Conservation (phyloP, 83 land plant species). For the Isoetes engelmannii region DNA sequence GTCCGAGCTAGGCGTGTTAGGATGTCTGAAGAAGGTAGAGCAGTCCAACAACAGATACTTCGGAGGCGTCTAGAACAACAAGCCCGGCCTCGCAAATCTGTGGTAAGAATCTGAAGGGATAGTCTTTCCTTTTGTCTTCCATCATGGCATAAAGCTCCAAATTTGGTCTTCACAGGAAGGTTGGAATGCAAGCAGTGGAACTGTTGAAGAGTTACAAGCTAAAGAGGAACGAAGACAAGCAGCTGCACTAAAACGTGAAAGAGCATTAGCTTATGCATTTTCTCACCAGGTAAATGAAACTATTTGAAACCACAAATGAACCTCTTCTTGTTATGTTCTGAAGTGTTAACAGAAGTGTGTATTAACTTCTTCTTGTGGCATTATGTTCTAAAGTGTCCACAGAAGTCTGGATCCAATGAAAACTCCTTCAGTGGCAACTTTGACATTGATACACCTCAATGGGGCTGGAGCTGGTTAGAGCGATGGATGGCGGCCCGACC, state of each 20-base stretch:
- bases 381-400: neutral
- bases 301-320: neutral
- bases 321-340: neutral
- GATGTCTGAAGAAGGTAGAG: constrained; percentile 25
- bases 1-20: constrained; percentile 27
- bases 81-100: constrained; percentile 16
- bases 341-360: neutral
- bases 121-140: neutral
- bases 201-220: constrained; percentile 21
- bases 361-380: neutral
- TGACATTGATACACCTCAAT: constrained; percentile 35
- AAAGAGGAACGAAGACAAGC: constrained; percentile 14
- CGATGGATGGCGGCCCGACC: constrained; percentile 70
- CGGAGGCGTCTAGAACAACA: constrained; percentile 10
- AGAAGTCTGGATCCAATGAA: neutral
- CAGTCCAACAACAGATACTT: constrained; percentile 19
- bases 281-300: constrained; percentile 2
- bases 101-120: neutral
- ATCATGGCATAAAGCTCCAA: neutral
- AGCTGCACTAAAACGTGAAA: constrained; percentile 22
- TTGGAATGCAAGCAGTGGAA: constrained; percentile 26
- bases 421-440: neutral
- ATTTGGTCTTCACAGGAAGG: constrained; percentile 13
- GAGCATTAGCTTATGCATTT: constrained; percentile 22
- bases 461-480: constrained; percentile 83